phyloP scores from a whole-genome alignment of 2,329 filamentous ascomycete genomes.

The Penicillium occitanis region DNA sequence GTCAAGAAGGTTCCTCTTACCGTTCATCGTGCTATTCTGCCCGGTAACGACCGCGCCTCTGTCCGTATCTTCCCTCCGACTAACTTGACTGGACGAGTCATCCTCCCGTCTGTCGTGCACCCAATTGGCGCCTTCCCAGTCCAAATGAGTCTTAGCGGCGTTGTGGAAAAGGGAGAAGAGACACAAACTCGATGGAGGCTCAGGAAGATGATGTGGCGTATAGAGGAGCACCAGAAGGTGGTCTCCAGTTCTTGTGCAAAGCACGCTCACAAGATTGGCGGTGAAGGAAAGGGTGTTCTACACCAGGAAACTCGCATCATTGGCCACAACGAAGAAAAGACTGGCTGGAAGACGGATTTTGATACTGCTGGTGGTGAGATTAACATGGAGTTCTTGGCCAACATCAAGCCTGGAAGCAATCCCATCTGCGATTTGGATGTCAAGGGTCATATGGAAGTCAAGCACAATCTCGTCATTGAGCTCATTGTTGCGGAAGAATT shows the following conservation, averaged over 20 bases:
- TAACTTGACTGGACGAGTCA: slow-evolving; percentile 82
- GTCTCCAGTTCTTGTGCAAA: slow-evolving; percentile 76
- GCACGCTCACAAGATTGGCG: slow-evolving; percentile 66
- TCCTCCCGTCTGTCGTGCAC: slow-evolving; percentile 79
- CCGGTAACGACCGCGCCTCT: slow-evolving; percentile 80
- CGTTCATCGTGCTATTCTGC: slow-evolving; percentile 75
- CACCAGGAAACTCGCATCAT: slow-evolving; percentile 76
- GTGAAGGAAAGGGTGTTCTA: slow-evolving; percentile 66
- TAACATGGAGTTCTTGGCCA: slow-evolving; percentile 74
- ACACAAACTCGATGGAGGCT: slow-evolving; percentile 82
- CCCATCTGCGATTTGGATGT: slow-evolving; percentile 77
- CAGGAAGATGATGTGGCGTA: slow-evolving; percentile 86
- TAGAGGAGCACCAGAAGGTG: slow-evolving; percentile 82
- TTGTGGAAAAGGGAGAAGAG: slow-evolving; percentile 68
- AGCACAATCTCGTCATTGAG: slow-evolving; percentile 84
- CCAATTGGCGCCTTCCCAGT: slow-evolving; percentile 80
- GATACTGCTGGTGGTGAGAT: slow-evolving; percentile 68
- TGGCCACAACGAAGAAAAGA: slow-evolving; percentile 76
- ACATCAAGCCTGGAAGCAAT: slow-evolving; percentile 60
- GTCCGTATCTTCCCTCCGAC: slow-evolving; percentile 95
- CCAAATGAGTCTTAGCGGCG: slow-evolving; percentile 78
- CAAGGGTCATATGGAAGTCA: slow-evolving; percentile 71
- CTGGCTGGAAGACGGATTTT: slow-evolving; percentile 85
- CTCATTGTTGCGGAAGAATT: slow-evolving; percentile 94
- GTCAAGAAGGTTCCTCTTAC: slow-evolving; percentile 67